Evolutionary conservation across 2,329 filamentous ascomycete species (phyloP), one percentile per base, ranked within the genome.

Genomic region (Beauveria rudraprayagi): DNA sequence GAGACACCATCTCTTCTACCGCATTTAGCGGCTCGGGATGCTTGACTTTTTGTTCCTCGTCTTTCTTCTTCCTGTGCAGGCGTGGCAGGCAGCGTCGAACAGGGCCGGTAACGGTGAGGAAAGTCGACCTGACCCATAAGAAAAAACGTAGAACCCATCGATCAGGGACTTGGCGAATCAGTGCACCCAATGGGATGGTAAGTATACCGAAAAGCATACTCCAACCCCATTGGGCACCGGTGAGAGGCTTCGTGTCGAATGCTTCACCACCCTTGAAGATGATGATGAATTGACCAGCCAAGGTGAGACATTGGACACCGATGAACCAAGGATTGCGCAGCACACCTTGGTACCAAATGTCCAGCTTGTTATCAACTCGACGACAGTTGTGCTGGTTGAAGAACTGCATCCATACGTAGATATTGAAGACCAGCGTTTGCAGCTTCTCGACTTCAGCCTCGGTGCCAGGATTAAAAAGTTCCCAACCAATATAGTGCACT

Each of bases 381-480:
- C 90, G 87, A 73, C 90, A 92, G 77, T 71, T 92, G 75, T 90
- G 83, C 67, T 91, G 84, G 67, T 94, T 93, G 80, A 93, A 93
- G 65, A 94, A 90, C 66, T 93, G 90, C 88, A 93, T 91, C 88
- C 89, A 92, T 50, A 92, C 88, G 66, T 92, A 93, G 0, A 88
- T 89, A 74, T 93, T 94, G 79, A 93, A 92, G 5, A 93, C 86
- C 11, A 93, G 78, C 1, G 89, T 91, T 61, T 84, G 74, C 56
- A 89, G 74, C 60, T 83, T 73, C 10, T 52, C 60, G 1, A 43
- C 19, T 10, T 65, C 62, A 1, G 53, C 43, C 1, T 53, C 11
- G 11, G 44, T 60, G 30, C 37, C 52, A 5, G 63, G 61, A 11
- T 60, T 37, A 24, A 83, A 73, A 62, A 84, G 79, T 62, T 80